These are phyloP conservation scores for Lactarius psammicola DNA, from an alignment of 768 basidiomycete species.

Conservation along the genomic window DNA sequence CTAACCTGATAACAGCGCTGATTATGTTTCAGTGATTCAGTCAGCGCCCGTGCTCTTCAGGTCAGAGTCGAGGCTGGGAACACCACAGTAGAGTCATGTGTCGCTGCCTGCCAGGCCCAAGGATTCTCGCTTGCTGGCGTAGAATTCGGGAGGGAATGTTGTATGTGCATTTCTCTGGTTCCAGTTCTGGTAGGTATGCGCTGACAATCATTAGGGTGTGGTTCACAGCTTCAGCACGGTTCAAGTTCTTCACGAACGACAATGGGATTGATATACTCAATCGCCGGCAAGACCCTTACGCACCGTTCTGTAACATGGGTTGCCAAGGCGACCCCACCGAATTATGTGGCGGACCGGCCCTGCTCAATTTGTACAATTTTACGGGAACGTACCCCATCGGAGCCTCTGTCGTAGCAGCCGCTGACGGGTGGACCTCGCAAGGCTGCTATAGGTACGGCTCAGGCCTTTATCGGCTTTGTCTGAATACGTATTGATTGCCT, in stretches of 20 bases:
- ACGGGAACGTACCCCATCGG: neutral
- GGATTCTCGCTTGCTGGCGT: slow-evolving; percentile 69
- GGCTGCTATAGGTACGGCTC: neutral
- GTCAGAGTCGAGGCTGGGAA: slow-evolving; percentile 42
- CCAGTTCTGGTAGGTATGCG: neutral
- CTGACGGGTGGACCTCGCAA: neutral
- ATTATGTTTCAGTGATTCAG: slow-evolving; percentile 35
- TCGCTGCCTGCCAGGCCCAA: slow-evolving; percentile 63
- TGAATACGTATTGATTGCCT: neutral
- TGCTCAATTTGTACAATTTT: neutral
- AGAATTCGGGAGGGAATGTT: slow-evolving; percentile 71
- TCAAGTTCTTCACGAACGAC: neutral
- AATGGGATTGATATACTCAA: neutral
- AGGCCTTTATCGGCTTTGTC: neutral
- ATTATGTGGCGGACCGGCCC: neutral
- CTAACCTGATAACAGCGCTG: neutral
- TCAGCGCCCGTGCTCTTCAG: slow-evolving; percentile 36
- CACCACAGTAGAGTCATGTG: slow-evolving; percentile 61
- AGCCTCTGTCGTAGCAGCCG: neutral
- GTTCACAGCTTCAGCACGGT: slow-evolving; percentile 1
- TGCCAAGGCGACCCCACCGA: neutral
- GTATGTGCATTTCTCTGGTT: slow-evolving; percentile 42
- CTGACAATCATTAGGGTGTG: neutral
- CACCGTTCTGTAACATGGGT: neutral
- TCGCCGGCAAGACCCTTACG: neutral